A percentile compares a stretch with the other conserved stretches of the same genome.
Evolutionary conservation across 2,329 filamentous ascomycete species (phyloP).

Genomic region (Alternaria metachromatica): DNA sequence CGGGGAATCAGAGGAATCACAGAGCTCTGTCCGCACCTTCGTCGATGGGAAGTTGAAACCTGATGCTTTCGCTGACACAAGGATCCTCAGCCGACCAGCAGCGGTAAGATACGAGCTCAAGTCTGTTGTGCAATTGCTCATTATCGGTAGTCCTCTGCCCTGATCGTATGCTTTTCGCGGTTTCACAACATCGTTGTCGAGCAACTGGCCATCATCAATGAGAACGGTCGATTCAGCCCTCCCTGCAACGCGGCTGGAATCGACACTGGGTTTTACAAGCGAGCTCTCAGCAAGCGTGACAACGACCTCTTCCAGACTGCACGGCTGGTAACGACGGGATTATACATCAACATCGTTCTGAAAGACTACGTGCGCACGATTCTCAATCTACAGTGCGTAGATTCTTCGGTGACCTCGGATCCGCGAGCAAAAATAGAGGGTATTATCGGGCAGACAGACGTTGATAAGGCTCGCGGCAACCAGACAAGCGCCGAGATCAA

Average conservation of each 20-base stretch:
- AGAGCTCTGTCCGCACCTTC: not conserved
- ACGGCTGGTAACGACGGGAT: not conserved
- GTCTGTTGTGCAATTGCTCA: not conserved
- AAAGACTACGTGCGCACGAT: not conserved
- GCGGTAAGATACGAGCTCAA: not conserved
- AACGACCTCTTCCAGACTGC: not conserved
- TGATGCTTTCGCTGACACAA: not conserved
- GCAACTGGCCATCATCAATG: not conserved
- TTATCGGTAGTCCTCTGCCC: not conserved
- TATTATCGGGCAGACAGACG: not conserved
- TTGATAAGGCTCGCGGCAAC: not conserved
- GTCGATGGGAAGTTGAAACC: not conserved
- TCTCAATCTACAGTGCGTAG: not conserved
- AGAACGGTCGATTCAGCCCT: not conserved
- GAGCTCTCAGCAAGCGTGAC: not conserved
- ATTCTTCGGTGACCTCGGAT: not conserved
- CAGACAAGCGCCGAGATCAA: not conserved
- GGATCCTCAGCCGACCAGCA: not conserved
- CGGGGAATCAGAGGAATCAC: not conserved
- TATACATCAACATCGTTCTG: not conserved
- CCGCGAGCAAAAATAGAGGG: not conserved
- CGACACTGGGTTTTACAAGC: not conserved
- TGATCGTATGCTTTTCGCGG: not conserved
- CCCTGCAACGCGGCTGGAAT: not conserved
- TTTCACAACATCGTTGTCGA: not conserved